Conservation (phyloP, 2,329 filamentous ascomycete genomes). For the Trichoderma koningiopsis region DNA sequence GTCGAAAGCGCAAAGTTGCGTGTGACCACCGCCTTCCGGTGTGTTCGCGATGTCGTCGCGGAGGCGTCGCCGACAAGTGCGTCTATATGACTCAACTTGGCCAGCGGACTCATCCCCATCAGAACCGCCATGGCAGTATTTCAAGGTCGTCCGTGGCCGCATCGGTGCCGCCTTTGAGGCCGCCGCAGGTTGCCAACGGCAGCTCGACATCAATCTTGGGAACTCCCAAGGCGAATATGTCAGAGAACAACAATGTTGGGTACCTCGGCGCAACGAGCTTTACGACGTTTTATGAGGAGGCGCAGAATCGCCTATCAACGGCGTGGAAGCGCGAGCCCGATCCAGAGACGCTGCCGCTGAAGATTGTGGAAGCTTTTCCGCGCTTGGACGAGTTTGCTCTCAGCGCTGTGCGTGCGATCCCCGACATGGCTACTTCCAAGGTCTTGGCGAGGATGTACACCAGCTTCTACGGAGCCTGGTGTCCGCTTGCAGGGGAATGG, state of each 20-base stretch:
- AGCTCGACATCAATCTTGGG: not conserved
- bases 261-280: conserved; percentile 25
- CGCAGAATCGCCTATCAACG: not conserved
- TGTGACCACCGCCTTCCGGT: conserved; percentile 23
- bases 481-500: not conserved
- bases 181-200: not conserved
- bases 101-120: not conserved
- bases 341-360: conserved; percentile 1
- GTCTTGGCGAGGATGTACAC: not conserved
- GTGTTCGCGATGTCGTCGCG: conserved; percentile 24
- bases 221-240: not conserved
- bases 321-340: not conserved
- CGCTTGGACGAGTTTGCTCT: conserved; percentile 8
- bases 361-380: not conserved
- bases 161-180: not conserved
- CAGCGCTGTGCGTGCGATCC: not conserved
- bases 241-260: conserved; percentile 17
- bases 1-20: conserved; percentile 21
- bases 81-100: conserved; percentile 2
- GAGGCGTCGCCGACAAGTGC: conserved; percentile 18
- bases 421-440: conserved; percentile 9
- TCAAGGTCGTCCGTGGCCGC: not conserved
- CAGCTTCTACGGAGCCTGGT: conserved; percentile 12
- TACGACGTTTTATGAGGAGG: conserved; percentile 22
- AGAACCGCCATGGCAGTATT: not conserved